Evolutionary conservation across 139 green algal species (phyloP).

Genomic region (Asterochloris sp.): DNA sequence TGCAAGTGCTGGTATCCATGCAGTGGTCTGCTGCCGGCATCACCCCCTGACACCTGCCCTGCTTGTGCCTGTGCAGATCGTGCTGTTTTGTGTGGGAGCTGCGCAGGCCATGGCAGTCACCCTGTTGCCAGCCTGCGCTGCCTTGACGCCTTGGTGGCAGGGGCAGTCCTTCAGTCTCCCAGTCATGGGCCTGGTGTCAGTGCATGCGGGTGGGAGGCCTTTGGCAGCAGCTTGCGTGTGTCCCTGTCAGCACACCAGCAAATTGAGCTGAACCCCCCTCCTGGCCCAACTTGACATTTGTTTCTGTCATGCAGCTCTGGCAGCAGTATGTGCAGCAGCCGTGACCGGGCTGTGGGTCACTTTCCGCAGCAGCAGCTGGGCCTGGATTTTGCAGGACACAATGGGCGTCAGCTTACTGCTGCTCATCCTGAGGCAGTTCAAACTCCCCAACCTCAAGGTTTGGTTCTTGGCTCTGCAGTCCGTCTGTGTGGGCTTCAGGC

Average conservation of each 20-base stretch:
- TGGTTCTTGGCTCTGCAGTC: not conserved
- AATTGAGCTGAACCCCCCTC: too few relatives aligned
- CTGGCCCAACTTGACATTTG: too few relatives aligned
- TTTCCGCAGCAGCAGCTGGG: slow-evolving; percentile 30
- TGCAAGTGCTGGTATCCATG: not conserved
- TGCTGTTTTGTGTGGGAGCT: slow-evolving; percentile 50
- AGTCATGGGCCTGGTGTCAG: too few relatives aligned
- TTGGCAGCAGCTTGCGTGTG: too few relatives aligned
- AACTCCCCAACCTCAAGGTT: slow-evolving; percentile 55
- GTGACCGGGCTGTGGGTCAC: slow-evolving; percentile 38
- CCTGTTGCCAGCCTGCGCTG: too few relatives aligned
- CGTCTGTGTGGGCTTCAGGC: not conserved
- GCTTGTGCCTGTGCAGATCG: slow-evolving; percentile 30
- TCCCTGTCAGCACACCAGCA: too few relatives aligned
- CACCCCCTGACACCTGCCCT: too few relatives aligned
- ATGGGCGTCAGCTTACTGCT: slow-evolving; percentile 69
- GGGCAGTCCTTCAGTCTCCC: too few relatives aligned
- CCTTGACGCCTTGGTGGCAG: too few relatives aligned
- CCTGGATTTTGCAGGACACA: slow-evolving; percentile 72
- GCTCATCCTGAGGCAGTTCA: slow-evolving; percentile 62
- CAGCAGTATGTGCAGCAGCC: slow-evolving; percentile 16
- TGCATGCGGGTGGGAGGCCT: too few relatives aligned
- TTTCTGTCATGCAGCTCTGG: not conserved
- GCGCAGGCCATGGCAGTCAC: slow-evolving; percentile 33
- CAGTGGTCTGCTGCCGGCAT: not conserved